phyloP scores from a whole-genome alignment of 139 green algal genomes.

The Chlamydomonas incerta region DNA sequence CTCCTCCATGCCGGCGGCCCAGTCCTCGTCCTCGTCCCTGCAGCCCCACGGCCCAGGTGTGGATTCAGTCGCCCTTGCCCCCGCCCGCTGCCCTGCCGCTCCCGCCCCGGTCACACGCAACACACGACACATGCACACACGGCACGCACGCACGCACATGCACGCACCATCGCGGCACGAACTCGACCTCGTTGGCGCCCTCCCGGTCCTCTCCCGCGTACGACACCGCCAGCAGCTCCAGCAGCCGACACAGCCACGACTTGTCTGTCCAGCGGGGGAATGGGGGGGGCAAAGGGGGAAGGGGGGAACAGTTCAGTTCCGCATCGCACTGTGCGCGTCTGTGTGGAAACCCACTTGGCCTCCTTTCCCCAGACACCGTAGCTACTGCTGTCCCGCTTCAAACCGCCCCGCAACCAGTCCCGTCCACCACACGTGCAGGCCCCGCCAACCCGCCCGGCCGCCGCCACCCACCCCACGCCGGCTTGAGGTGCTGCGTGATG shows the following conservation, averaged over 20 bases:
- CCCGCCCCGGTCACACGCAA: no score
- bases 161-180: constrained; percentile 17
- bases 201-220: constrained; percentile 30
- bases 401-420: not conserved
- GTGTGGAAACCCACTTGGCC: no score
- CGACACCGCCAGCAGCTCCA: constrained; percentile 30
- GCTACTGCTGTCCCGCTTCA: no score
- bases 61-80: no score
- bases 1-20: constrained; percentile 26
- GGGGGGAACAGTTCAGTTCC: no score
- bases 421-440: not conserved
- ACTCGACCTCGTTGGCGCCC: constrained; percentile 38
- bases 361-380: no score
- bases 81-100: no score
- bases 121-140: no score
- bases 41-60: no score
- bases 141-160: no score
- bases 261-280: not conserved
- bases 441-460: not conserved
- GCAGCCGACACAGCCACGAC: not conserved
- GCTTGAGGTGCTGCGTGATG: constrained; percentile 14
- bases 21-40: constrained; percentile 30
- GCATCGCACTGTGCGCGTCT: no score
- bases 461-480: constrained; percentile 13
- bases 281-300: no score